Conservation (phyloP, 768 basidiomycete species). For the Boletus sp. region DNA sequence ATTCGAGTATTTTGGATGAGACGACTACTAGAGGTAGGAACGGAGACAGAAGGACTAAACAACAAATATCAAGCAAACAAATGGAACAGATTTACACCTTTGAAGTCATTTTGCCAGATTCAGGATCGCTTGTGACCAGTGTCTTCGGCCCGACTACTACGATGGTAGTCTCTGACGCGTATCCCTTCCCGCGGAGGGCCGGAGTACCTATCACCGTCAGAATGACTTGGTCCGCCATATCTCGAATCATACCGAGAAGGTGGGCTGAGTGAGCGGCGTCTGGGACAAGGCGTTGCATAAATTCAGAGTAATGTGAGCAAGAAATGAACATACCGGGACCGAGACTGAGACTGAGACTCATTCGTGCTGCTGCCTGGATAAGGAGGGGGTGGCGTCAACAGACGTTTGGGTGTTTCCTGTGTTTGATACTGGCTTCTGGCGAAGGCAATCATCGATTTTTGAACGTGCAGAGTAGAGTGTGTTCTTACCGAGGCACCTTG, state of each 20-base stretch:
- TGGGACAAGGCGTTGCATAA: constrained; percentile 21
- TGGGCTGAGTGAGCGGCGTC: constrained; percentile 72
- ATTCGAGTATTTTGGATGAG: constrained; percentile 8
- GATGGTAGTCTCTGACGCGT: constrained; percentile 40
- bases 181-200: constrained; percentile 32
- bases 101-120: constrained; percentile 10
- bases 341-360: constrained; percentile 40
- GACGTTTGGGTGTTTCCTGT: constrained; percentile 44
- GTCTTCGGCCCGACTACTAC: constrained; percentile 32
- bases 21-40: background rate
- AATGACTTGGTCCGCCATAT: constrained; percentile 44
- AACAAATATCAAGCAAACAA: constrained; percentile 1
- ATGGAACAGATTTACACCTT: constrained; percentile 5
- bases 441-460: background rate
- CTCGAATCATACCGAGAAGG: constrained; percentile 50
- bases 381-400: constrained; percentile 51
- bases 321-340: constrained; percentile 35
- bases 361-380: constrained; percentile 44
- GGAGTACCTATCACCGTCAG: constrained; percentile 50
- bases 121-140: constrained; percentile 28
- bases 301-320: background rate
- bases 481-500: constrained; percentile 52
- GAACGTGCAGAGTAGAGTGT: background rate
- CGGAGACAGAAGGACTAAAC: background rate
- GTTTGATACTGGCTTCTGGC: constrained; percentile 16